Evolutionary conservation across 441 rosid species (phyloP), one percentile per base, ranked within the genome.

Genomic region (Aleurites moluccanus): DNA sequence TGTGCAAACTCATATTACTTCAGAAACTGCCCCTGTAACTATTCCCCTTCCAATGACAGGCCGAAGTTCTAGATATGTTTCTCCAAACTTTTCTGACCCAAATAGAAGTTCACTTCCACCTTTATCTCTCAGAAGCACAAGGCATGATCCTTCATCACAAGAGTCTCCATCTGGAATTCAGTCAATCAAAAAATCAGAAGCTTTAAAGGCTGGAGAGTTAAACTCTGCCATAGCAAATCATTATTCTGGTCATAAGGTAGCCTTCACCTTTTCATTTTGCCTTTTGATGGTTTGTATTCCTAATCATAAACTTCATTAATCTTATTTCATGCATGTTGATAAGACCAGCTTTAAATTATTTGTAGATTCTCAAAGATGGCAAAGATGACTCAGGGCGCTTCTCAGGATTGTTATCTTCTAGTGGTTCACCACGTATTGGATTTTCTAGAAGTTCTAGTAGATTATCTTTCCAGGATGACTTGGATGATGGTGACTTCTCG

Each of bases 371-470:
- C 57, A 88, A 76, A 85, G 97, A 94, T 77, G 82, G 85, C 77
- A 84, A 83, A 81, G 92, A 90, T 66, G 98, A 94, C 79, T 92
- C 95, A 0, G 97, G 97, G 52, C 83, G 95, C 78, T 91, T 91
- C 83, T 92, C 97, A 10, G 94, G 95, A 79, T 78, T 92, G 79
- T 78, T 90, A 73, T 92, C 97, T 77, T 90, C 97, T 13, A 91
- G 96, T 74, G 96, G 89, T 74, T 92, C 97, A 53, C 92, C 95
- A 49, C 88, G 88, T 40, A 65, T 88, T 70, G 94, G 92, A 79
- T 87, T 88, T 82, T 94, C 98, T 72, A 82, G 90, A 75, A 90
- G 92, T 84, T 90, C 97, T 52, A 90, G 97, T 85, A 86, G 94
- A 83, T 83, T 92, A 63, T 94, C 98, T 75, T 90, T 88, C 68